phyloP scores from a whole-genome alignment of 2,329 filamentous ascomycete genomes.

The Diaporthe destruens region DNA sequence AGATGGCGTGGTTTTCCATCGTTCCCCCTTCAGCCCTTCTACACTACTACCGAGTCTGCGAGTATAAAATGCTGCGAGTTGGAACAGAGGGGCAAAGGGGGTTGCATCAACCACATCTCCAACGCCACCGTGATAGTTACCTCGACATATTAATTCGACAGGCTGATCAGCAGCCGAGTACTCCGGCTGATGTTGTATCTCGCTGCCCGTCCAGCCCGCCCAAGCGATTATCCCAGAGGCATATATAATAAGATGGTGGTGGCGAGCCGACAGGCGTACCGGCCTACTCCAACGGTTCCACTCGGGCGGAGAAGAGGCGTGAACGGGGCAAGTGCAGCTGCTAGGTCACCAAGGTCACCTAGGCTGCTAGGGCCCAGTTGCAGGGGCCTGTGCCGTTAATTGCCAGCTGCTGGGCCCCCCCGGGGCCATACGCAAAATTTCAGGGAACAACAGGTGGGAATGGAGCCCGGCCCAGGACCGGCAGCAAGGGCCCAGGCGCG shows the following conservation, averaged over 20 bases:
- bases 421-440: slow-evolving; percentile 15
- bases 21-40: too few relatives aligned
- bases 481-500: slow-evolving; percentile 25
- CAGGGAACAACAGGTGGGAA: slow-evolving; percentile 7
- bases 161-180: slow-evolving; percentile 26
- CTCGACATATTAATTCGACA: neutral
- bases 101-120: slow-evolving; percentile 26
- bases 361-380: too few relatives aligned
- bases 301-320: slow-evolving; percentile 24
- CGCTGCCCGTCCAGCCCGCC: slow-evolving; percentile 4
- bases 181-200: slow-evolving; percentile 25
- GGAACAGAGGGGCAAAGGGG: slow-evolving; percentile 18
- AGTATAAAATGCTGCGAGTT: neutral
- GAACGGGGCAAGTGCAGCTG: slow-evolving; percentile 14
- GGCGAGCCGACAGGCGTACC: neutral
- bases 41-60: too few relatives aligned
- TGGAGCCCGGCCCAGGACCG: neutral
- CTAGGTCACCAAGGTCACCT: neutral
- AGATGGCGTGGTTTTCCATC: neutral
- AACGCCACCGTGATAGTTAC: slow-evolving; percentile 17
- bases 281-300: slow-evolving; percentile 27
- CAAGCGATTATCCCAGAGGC: neutral
- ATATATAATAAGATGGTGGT: neutral
- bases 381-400: too few relatives aligned
- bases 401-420: neutral